Conservation (phyloP, 257 asterid species). For the Nicotiana obtusifolia region DNA sequence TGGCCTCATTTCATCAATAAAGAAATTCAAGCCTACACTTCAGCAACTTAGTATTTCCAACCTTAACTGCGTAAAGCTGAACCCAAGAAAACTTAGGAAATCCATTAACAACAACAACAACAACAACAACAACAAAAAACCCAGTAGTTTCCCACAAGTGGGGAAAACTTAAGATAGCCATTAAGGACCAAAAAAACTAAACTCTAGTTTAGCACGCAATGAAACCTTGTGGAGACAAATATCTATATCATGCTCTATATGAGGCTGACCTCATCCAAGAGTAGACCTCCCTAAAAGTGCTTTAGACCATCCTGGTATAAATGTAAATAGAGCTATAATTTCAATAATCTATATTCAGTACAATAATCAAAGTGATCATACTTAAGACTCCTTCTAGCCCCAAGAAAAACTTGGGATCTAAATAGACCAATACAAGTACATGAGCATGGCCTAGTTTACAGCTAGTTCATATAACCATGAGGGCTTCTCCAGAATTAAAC, state of each 20-base stretch:
- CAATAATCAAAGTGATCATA: not conserved
- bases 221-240: not conserved
- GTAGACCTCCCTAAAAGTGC: not conserved
- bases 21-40: not conserved
- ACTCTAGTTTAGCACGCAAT: not conserved
- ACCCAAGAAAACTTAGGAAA: not conserved
- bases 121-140: no score
- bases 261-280: not conserved
- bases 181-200: not conserved
- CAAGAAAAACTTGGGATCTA: not conserved
- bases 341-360: not conserved
- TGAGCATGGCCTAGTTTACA: not conserved
- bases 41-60: not conserved
- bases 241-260: not conserved
- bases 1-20: not conserved
- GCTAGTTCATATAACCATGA: not conserved
- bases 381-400: not conserved
- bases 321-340: not conserved
- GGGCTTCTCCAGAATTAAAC: not conserved
- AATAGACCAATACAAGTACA: not conserved
- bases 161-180: not conserved
- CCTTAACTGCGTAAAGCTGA: not conserved
- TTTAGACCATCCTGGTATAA: not conserved
- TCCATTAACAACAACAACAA: no score
- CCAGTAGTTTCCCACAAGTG: no score